Conservation (phyloP, 1,284 basidiomycete species). For the Rhodotorula sp. region DNA sequence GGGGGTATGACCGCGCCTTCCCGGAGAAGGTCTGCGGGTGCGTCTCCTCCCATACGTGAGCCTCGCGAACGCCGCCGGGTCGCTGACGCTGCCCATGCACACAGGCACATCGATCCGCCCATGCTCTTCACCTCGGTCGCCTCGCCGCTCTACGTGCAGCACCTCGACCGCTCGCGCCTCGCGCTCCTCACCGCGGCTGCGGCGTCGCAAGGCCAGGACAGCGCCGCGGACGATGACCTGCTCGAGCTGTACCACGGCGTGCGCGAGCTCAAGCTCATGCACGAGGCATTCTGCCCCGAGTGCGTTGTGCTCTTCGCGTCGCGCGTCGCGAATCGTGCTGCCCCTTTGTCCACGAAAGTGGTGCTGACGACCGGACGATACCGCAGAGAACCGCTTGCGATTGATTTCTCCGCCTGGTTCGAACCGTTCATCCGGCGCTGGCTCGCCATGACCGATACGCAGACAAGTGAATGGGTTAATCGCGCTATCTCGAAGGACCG, state of each 20-base stretch:
- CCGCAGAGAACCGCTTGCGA: slow-evolving; percentile 30
- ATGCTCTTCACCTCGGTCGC: slow-evolving; percentile 66
- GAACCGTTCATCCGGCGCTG: slow-evolving; percentile 86
- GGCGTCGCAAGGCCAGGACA: slow-evolving; percentile 62
- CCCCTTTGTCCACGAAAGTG: no score
- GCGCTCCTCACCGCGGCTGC: slow-evolving; percentile 48
- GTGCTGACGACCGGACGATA: neutral
- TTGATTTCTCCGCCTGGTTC: slow-evolving; percentile 57
- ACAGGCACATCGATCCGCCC: slow-evolving; percentile 34
- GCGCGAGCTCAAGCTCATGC: slow-evolving; percentile 72
- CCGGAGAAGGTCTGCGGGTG: slow-evolving; percentile 77
- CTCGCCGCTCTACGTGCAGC: slow-evolving; percentile 72
- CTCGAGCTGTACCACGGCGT: slow-evolving; percentile 79
- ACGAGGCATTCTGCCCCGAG: slow-evolving; percentile 75
- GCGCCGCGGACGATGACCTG: slow-evolving; percentile 81
- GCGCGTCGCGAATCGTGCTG: neutral
- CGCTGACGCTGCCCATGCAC: neutral
- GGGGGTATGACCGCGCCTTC: slow-evolving; percentile 80
- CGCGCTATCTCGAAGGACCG: slow-evolving; percentile 86
- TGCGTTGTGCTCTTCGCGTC: slow-evolving; percentile 51
- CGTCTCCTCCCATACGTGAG: slow-evolving; percentile 44
- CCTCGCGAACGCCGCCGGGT: no score
- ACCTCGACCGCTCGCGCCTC: slow-evolving; percentile 71
- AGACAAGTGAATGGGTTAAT: slow-evolving; percentile 92
- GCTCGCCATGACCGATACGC: slow-evolving; percentile 84